A percentile compares a stretch with the other conserved stretches of the same genome.
These are phyloP conservation scores for Sporisorium graminicola DNA, from an alignment of 1,284 basidiomycete genomes.

Conservation along the genomic window DNA sequence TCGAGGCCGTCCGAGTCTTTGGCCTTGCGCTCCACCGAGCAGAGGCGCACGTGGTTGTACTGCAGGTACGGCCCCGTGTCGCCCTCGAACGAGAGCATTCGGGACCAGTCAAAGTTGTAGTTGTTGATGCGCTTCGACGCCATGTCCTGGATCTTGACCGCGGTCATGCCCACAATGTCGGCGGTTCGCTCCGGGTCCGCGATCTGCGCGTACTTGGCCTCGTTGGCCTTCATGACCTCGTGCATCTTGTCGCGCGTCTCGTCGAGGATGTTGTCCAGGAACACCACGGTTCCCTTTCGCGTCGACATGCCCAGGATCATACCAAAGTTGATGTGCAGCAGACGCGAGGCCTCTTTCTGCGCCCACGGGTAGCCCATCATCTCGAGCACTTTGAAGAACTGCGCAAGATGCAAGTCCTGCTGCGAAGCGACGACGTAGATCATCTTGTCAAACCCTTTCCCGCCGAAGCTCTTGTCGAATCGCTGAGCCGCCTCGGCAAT, in stretches of 20 bases:
- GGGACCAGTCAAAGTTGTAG: slow-evolving; percentile 93
- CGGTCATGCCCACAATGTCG: slow-evolving; percentile 91
- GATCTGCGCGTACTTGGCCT: slow-evolving; percentile 89
- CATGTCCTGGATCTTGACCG: slow-evolving; percentile 99
- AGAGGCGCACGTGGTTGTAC: slow-evolving; percentile 94
- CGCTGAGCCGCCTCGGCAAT: slow-evolving; percentile 94
- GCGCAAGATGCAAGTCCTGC: slow-evolving; percentile 91
- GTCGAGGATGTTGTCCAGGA: slow-evolving; percentile 92
- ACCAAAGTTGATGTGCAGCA: slow-evolving; percentile 94
- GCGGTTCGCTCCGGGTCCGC: slow-evolving; percentile 87
- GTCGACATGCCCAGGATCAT: slow-evolving; percentile 97
- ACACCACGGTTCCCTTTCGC: slow-evolving; percentile 94
- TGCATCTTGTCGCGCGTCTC: slow-evolving; percentile 93
- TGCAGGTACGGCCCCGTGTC: slow-evolving; percentile 80
- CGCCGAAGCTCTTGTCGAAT: slow-evolving; percentile 74
- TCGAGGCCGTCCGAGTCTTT: slow-evolving; percentile 76
- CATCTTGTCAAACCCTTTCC: slow-evolving; percentile 88
- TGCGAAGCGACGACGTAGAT: slow-evolving; percentile 95
- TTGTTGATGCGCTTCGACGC: slow-evolving; percentile 95
- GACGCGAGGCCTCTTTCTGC: slow-evolving; percentile 71
- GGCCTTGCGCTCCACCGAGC: slow-evolving; percentile 93
- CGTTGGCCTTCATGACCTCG: slow-evolving; percentile 95
- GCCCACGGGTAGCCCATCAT: slow-evolving; percentile 93
- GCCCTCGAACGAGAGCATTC: slow-evolving; percentile 96
- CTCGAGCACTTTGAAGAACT: slow-evolving; percentile 94